Conservation (phyloP, 129 eudicot species). For the Flaveria linearis region DNA sequence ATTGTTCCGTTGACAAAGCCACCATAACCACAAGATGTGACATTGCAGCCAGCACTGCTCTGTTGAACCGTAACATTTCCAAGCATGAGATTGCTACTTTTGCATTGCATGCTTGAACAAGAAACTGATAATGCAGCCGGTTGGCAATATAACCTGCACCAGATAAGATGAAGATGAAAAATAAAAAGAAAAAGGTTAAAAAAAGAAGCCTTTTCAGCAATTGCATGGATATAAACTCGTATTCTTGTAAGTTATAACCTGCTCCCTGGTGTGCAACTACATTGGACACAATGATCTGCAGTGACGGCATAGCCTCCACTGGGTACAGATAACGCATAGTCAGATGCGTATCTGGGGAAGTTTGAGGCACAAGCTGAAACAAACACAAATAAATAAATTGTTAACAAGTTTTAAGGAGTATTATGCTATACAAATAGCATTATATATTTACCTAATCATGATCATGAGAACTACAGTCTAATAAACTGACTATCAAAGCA, state of each 20-base stretch:
- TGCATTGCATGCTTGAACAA: conserved; percentile 99
- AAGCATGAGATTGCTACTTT: conserved; percentile 83
- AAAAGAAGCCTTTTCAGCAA: conserved; percentile 1
- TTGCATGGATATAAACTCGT: neutral
- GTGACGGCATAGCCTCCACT: conserved; percentile 93
- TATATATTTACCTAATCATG: conserved; percentile 11
- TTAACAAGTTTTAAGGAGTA: neutral
- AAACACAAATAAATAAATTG: neutral
- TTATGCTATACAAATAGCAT: conserved; percentile 8
- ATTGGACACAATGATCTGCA: conserved; percentile 92
- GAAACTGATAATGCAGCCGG: conserved; percentile 95
- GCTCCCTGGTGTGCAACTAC: conserved; percentile 91
- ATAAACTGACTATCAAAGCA: neutral
- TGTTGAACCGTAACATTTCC: conserved; percentile 86
- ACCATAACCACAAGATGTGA: conserved; percentile 85
- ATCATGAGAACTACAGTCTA: neutral
- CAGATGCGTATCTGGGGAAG: conserved; percentile 75
- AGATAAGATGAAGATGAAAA: neutral
- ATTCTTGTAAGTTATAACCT: conserved; percentile 42
- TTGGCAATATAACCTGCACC: conserved; percentile 81
- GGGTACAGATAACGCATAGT: conserved; percentile 79
- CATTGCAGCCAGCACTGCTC: conserved; percentile 91
- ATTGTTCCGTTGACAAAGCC: conserved; percentile 88
- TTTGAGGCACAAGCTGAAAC: conserved; percentile 90
- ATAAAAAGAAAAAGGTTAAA: neutral